phyloP scores from a whole-genome alignment of 2,329 filamentous ascomycete species.

The Daldinia eschscholtzii region DNA sequence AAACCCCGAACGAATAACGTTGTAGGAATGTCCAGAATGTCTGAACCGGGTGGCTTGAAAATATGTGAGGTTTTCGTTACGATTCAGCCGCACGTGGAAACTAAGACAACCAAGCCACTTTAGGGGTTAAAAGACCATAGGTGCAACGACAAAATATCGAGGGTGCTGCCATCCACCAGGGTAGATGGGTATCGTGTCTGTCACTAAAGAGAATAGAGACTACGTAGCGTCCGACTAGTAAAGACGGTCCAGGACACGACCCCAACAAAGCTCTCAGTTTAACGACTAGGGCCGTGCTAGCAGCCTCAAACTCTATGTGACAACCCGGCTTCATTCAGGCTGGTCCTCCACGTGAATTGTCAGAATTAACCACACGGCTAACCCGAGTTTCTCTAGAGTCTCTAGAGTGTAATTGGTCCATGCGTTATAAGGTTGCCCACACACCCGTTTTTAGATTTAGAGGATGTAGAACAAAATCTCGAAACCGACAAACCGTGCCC shows the following conservation, averaged over 20 bases:
- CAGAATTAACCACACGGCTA: slow-evolving; percentile 1
- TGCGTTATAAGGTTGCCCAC: neutral
- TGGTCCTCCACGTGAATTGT: neutral
- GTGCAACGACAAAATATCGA: neutral
- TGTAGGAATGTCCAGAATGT: neutral
- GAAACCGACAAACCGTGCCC: neutral
- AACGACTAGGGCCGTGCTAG: slow-evolving; percentile 12
- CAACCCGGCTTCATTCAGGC: neutral
- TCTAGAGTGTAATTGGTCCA: neutral
- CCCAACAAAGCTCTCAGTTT: neutral
- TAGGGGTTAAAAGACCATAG: neutral
- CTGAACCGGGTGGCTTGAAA: slow-evolving; percentile 8
- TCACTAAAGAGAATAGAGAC: neutral
- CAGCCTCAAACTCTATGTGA: slow-evolving; percentile 13
- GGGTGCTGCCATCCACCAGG: neutral
- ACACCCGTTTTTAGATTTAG: neutral
- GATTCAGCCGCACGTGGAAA: slow-evolving; percentile 19
- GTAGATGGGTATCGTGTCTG: neutral
- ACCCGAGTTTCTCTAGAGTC: neutral
- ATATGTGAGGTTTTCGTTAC: slow-evolving; percentile 4
- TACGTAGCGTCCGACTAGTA: neutral
- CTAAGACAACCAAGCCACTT: neutral
- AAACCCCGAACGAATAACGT: neutral
- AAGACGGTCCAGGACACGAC: neutral
- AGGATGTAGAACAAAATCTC: neutral